Base-by-base conservation (phyloP, 805 yeast species). In the Sungouiella blattae region DNA sequence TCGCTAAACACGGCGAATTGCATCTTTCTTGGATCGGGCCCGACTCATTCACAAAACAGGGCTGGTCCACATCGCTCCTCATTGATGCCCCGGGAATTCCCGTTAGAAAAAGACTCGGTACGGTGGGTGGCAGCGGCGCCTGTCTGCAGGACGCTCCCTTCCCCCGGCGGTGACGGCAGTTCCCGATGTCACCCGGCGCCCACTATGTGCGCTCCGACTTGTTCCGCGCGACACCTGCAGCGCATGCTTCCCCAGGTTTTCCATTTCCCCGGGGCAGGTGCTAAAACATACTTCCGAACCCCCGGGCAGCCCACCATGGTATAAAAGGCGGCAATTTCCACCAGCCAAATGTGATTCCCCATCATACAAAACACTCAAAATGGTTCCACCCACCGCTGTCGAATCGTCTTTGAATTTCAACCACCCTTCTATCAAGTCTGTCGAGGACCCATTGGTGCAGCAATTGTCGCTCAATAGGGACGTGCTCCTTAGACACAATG, bases 401-500 rank as follows among this genome's bases (percentile, higher is more conserved):
- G 69, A 64, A 60, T 67, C 73, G 15, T 56, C 67, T 27, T 60
- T 67, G 39, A 62, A 67, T 49, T 67, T 67, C 44, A 64, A 66
- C 35, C 44, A 39, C 43, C 66, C 72, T 39, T 52, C 64, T 28
- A 65, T 67, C 40, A 64, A 57, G 47, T 50, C 63, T 33, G 56
- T 49, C 22, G 57, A 61, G 49, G 72, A 67, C 45, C 72, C 72
- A 17, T 47, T 68, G 42, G 68, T 68, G 27, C 46, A 62, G 39
- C 61, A 66, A 44, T 62, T 68, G 43, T 53, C 62, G 11, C 70
- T 84, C 42, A 71, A 73, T 47, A 73, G 73, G 28, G 89, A 80
- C 28, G 82, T 82, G 13, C 58, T 67, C 16, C 78, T 84, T 48
- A 84, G 87, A 59, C 95, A 91, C 73, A 91, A 93, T 62, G 88